Evolutionary conservation across 495 filamentous ascomycete species (phyloP).

Genomic region (Penicillium antarcticum): DNA sequence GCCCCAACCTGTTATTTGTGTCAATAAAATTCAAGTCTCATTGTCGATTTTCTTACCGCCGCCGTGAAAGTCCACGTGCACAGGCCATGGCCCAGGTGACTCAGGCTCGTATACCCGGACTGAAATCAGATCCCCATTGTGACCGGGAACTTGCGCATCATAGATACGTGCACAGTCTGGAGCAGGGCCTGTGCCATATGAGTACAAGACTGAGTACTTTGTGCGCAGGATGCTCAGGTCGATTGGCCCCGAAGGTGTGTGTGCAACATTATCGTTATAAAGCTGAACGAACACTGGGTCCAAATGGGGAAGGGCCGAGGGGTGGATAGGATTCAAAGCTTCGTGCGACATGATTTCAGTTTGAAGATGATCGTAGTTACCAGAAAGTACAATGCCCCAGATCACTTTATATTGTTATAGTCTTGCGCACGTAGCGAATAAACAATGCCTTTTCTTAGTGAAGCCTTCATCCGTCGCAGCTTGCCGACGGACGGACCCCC

Average conservation of each 20-base stretch:
- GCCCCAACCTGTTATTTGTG: conserved; percentile 39
- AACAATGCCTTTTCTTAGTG: not conserved
- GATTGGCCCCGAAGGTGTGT: conserved; percentile 27
- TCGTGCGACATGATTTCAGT: conserved; percentile 20
- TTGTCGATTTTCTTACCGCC: conserved; percentile 9
- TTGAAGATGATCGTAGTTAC: not conserved
- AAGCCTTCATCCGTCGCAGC: conserved; percentile 10
- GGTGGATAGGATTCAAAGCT: conserved; percentile 30
- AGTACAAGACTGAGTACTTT: conserved; percentile 30
- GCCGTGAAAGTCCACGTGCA: conserved; percentile 50
- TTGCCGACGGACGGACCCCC: conserved; percentile 18
- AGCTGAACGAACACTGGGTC: conserved; percentile 28
- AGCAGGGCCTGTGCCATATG: conserved; percentile 27
- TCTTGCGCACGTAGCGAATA: too few species aligned
- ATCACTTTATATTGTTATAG: conserved; percentile 7
- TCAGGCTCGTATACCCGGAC: conserved; percentile 44
- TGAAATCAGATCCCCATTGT: conserved; percentile 38
- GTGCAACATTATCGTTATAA: conserved; percentile 29
- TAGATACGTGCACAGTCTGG: conserved; percentile 24
- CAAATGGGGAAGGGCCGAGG: conserved; percentile 22
- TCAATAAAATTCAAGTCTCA: not conserved
- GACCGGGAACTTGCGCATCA: conserved; percentile 33
- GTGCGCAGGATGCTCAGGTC: conserved; percentile 22
- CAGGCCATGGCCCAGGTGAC: conserved; percentile 39
- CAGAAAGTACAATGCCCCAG: not conserved